These are phyloP conservation scores for Lithospermum erythrorhizon DNA, from an alignment of 257 asterid genomes.

Conservation along the genomic window DNA sequence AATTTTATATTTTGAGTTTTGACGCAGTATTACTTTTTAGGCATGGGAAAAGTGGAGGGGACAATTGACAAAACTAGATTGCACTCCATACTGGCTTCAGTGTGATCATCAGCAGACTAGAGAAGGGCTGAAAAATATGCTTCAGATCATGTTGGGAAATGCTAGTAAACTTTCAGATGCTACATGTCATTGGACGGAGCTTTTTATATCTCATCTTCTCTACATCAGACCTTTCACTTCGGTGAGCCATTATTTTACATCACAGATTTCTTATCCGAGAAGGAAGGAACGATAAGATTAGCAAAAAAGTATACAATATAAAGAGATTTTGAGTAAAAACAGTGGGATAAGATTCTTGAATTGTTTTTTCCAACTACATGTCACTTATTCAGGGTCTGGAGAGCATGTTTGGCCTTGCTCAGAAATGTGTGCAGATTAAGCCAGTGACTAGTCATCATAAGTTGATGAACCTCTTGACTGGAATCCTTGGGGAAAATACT, in stretches of 20 bases:
- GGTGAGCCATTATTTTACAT: constrained; percentile 27
- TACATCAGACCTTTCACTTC: constrained; percentile 81
- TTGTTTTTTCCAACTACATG: constrained; percentile 11
- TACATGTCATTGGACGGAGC: constrained; percentile 86
- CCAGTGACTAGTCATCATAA: constrained; percentile 59
- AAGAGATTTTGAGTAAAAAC: not conserved
- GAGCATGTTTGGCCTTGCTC: constrained; percentile 76
- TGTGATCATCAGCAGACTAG: constrained; percentile 75
- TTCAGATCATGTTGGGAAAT: constrained; percentile 86
- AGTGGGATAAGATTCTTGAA: not conserved
- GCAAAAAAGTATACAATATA: not conserved
- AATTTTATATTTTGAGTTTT: constrained; percentile 5
- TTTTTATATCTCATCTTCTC: constrained; percentile 67
- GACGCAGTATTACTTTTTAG: constrained; percentile 27
- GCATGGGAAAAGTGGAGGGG: constrained; percentile 98
- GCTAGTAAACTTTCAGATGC: constrained; percentile 49
- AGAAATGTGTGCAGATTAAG: constrained; percentile 73
- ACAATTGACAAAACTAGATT: constrained; percentile 77
- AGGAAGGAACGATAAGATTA: not conserved
- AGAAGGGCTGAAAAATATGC: constrained; percentile 71
- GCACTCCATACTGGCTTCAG: constrained; percentile 86
- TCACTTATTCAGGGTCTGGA: constrained; percentile 64
- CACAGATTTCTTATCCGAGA: not conserved
- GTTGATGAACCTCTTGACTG: constrained; percentile 62
- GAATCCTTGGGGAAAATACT: constrained; percentile 75